Percentiles rank a stretch among this genome's conserved stretches.
Conservation (phyloP, 78 protist species). For the Dictyostelium citrinum region DNA sequence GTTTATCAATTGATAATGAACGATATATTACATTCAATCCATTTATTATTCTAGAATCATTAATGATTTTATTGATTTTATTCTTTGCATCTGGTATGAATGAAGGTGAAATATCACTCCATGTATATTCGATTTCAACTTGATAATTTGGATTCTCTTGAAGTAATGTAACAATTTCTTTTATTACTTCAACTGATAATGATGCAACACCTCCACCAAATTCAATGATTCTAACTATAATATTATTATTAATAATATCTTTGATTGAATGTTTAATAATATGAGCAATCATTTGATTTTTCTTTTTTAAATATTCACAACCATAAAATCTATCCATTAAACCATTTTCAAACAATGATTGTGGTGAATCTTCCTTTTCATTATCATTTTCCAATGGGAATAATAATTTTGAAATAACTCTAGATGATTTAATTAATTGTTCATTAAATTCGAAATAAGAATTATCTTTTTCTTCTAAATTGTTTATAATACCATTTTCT, state of each 20-base stretch:
- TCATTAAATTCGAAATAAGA: background rate
- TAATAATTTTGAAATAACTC: background rate
- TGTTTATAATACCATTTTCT: background rate
- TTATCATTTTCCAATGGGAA: background rate
- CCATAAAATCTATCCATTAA: background rate
- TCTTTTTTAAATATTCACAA: background rate
- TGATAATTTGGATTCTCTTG: background rate
- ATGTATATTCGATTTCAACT: conserved; percentile 16
- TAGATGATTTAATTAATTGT: background rate
- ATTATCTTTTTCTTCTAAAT: background rate
- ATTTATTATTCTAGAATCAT: background rate
- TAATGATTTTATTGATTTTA: background rate
- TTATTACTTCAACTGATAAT: background rate
- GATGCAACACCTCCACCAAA: background rate
- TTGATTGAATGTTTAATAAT: background rate
- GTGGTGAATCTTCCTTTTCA: background rate
- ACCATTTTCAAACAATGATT: background rate
- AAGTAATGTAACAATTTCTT: background rate
- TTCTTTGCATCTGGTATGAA: background rate
- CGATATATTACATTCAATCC: background rate
- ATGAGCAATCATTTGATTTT: background rate
- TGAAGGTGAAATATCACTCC: background rate
- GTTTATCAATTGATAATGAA: background rate
- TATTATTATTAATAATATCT: background rate
- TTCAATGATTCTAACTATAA: background rate